Conservation (phyloP, 2,329 filamentous ascomycete genomes). For the Colletotrichum tropicale region DNA sequence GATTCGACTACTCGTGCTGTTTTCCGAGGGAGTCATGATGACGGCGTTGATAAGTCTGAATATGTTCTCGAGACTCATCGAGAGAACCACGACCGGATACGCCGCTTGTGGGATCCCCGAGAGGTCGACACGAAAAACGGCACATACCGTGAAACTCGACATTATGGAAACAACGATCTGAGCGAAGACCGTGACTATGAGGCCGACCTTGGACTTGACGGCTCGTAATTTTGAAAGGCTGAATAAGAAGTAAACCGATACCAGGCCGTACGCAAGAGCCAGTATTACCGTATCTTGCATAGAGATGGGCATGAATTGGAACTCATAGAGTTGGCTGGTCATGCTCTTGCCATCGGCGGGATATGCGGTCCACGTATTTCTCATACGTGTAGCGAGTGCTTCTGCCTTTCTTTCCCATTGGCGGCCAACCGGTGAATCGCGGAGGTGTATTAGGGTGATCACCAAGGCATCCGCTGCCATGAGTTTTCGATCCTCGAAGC, state of each 20-base stretch:
- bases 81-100: constrained; percentile 78
- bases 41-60: constrained; percentile 80
- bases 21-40: constrained; percentile 71
- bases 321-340: constrained; percentile 73
- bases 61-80: constrained; percentile 80
- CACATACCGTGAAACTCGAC: constrained; percentile 81
- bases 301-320: constrained; percentile 78
- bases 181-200: constrained; percentile 72
- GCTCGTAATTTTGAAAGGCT: constrained; percentile 73
- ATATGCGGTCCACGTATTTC: constrained; percentile 68
- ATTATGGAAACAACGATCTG: constrained; percentile 76
- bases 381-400: constrained; percentile 52
- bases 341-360: constrained; percentile 59
- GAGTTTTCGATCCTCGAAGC: constrained; percentile 70
- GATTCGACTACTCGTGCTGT: constrained; percentile 71
- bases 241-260: constrained; percentile 67
- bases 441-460: constrained; percentile 74
- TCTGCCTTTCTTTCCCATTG: constrained; percentile 68
- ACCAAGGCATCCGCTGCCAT: constrained; percentile 79
- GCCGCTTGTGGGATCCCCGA: constrained; percentile 75
- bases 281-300: constrained; percentile 68
- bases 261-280: constrained; percentile 67
- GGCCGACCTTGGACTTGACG: constrained; percentile 75
- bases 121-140: constrained; percentile 75
- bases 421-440: constrained; percentile 66